Evolutionary conservation across 2,329 filamentous ascomycete genomes (phyloP).

Genomic region (Aspergillus sp.): DNA sequence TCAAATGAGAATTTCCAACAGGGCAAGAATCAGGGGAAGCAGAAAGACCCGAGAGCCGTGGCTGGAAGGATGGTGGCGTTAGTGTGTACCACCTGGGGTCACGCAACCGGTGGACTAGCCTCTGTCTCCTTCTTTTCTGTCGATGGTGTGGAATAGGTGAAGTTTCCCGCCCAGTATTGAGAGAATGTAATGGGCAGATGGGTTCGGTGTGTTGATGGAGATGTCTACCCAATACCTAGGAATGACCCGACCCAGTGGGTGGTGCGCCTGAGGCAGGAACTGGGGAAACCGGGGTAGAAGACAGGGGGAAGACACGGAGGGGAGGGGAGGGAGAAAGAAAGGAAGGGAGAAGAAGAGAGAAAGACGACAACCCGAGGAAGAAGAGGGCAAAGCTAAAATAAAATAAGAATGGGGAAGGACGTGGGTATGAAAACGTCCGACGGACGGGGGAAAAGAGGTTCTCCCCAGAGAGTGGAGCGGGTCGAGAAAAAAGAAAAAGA

Average conservation of each 20-base stretch:
- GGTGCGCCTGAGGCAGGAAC: no score
- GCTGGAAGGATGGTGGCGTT: no score
- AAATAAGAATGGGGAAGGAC: constrained; percentile 2
- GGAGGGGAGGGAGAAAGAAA: constrained; percentile 4
- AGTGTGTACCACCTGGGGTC: background rate
- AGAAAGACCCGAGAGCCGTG: no score
- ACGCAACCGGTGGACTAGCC: background rate
- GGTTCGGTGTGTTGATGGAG: no score
- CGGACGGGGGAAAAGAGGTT: background rate
- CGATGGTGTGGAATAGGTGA: no score
- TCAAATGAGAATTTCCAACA: constrained; percentile 1
- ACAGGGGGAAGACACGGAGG: background rate
- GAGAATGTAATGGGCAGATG: no score
- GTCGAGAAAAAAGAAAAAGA: background rate
- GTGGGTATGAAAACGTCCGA: constrained; percentile 7
- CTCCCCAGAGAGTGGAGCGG: constrained; percentile 1
- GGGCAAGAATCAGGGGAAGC: background rate
- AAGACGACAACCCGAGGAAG: constrained; percentile 5
- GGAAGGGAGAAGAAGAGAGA: constrained; percentile 4
- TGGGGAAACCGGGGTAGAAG: constrained; percentile 1
- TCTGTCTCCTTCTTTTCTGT: no score
- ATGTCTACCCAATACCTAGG: no score
- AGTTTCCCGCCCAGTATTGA: no score
- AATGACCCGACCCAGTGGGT: no score
- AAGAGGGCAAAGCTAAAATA: constrained; percentile 1